phyloP scores from a whole-genome alignment of 805 yeast genomes.

The Komagataella pastoris region DNA sequence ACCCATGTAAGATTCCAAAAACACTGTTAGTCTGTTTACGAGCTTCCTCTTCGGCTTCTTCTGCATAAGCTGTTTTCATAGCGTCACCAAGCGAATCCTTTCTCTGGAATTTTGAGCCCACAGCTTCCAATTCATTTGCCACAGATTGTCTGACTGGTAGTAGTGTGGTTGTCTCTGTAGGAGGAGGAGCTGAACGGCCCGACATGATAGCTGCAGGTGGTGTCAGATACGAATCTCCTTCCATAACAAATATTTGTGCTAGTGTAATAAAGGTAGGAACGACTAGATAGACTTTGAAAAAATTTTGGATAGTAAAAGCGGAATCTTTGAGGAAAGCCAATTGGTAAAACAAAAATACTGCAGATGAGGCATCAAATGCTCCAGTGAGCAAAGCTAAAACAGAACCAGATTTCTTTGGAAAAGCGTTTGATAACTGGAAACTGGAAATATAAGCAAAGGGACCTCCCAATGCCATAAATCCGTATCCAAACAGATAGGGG shows the following conservation, averaged over 20 bases:
- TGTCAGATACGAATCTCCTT: conserved; percentile 33
- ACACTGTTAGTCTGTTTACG: conserved; percentile 27
- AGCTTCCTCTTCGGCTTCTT: conserved; percentile 28
- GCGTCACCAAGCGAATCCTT: conserved; percentile 37
- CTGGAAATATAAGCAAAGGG: conserved; percentile 43
- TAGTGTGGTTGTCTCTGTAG: conserved; percentile 7
- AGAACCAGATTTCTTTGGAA: conserved; percentile 38
- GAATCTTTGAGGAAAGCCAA: conserved; percentile 21
- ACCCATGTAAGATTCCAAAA: conserved; percentile 42
- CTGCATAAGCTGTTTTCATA: conserved; percentile 36
- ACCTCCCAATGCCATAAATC: conserved; percentile 42
- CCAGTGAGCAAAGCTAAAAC: conserved; percentile 42
- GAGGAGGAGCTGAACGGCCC: neutral
- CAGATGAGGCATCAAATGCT: conserved; percentile 46
- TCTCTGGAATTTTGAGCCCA: neutral
- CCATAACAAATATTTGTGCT: conserved; percentile 34
- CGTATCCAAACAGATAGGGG: conserved; percentile 39
- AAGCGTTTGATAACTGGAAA: conserved; percentile 43
- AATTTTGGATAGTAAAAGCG: conserved; percentile 24
- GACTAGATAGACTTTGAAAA: conserved; percentile 31
- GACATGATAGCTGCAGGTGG: conserved; percentile 14
- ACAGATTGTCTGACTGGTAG: neutral
- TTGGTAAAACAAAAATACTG: conserved; percentile 36
- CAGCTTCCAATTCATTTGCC: neutral
- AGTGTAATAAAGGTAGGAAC: conserved; percentile 36